Evolutionary conservation across 257 asterid genomes (phyloP).

Genomic region (Solanum bukasovii): DNA sequence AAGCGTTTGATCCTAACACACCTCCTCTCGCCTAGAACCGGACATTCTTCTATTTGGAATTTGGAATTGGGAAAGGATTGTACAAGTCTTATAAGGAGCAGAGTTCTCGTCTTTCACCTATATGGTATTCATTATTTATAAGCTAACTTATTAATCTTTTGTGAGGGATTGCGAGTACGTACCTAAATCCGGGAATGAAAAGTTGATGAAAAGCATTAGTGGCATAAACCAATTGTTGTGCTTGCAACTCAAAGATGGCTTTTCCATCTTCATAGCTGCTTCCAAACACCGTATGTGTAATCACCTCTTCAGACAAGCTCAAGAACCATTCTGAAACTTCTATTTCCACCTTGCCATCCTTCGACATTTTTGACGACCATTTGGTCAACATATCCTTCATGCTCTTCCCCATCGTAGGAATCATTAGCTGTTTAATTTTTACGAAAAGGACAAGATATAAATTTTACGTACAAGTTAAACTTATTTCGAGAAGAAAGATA

Average conservation of each 20-base stretch:
- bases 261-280: slow-evolving; percentile 68
- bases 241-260: slow-evolving; percentile 56
- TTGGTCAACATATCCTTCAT: slow-evolving; percentile 41
- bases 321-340: slow-evolving; percentile 70
- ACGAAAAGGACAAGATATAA: not conserved
- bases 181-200: slow-evolving; percentile 81
- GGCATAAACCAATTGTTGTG: slow-evolving; percentile 78
- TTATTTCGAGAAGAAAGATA: not conserved
- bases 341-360: slow-evolving; percentile 43
- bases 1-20: not conserved
- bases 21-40: not conserved
- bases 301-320: slow-evolving; percentile 54
- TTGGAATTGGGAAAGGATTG: not conserved
- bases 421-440: slow-evolving; percentile 43
- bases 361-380: slow-evolving; percentile 47
- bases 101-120: not conserved
- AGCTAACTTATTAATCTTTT: not conserved
- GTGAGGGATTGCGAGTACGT: not conserved
- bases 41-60: not conserved
- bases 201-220: slow-evolving; percentile 66
- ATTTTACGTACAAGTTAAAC: not conserved
- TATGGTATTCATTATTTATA: not conserved
- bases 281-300: slow-evolving; percentile 66
- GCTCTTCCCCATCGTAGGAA: slow-evolving; percentile 60
- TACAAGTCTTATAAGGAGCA: not conserved